Percentiles rank a stretch among this genome's conserved stretches.
Evolutionary conservation across 83 land plant species (phyloP).

Genomic region (Picea abies): DNA sequence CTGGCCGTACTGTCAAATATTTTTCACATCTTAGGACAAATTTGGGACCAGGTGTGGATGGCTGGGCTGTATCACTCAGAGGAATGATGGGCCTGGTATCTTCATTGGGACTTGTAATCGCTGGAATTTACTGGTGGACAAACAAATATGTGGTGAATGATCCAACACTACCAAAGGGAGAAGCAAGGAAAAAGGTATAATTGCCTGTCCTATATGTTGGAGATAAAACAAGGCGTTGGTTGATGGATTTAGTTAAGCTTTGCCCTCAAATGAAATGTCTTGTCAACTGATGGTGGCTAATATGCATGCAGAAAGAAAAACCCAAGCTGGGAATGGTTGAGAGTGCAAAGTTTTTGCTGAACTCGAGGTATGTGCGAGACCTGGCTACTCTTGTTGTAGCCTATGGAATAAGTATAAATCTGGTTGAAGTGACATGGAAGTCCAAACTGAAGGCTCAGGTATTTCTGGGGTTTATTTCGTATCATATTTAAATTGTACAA

Average conservation of each 20-base stretch:
- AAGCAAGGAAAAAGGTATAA: constrained; percentile 50
- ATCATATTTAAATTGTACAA: not conserved
- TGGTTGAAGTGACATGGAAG: constrained; percentile 62
- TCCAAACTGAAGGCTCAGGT: constrained; percentile 53
- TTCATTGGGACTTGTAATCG: constrained; percentile 32
- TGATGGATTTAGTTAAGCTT: constrained; percentile 3
- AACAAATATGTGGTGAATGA: constrained; percentile 50
- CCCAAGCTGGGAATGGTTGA: constrained; percentile 64
- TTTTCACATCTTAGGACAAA: constrained; percentile 43
- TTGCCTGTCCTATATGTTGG: not conserved
- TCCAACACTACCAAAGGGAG: constrained; percentile 51
- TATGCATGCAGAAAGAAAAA: constrained; percentile 42
- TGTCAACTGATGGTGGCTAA: constrained; percentile 7
- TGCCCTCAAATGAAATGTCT: constrained; percentile 14
- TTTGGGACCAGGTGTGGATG: constrained; percentile 53
- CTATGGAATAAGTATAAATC: constrained; percentile 59
- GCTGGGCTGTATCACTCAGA: constrained; percentile 46
- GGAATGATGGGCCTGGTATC: constrained; percentile 60
- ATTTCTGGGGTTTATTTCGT: constrained; percentile 6
- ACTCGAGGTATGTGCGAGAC: constrained; percentile 49
- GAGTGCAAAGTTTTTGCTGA: constrained; percentile 53
- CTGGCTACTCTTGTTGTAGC: constrained; percentile 60
- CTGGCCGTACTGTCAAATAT: constrained; percentile 55
- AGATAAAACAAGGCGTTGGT: not conserved
- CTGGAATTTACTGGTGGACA: constrained; percentile 52